These are phyloP conservation scores for Entomortierella chlamydospora DNA, from an alignment of 192 early-diverging fungal species.

Conservation along the genomic window DNA sequence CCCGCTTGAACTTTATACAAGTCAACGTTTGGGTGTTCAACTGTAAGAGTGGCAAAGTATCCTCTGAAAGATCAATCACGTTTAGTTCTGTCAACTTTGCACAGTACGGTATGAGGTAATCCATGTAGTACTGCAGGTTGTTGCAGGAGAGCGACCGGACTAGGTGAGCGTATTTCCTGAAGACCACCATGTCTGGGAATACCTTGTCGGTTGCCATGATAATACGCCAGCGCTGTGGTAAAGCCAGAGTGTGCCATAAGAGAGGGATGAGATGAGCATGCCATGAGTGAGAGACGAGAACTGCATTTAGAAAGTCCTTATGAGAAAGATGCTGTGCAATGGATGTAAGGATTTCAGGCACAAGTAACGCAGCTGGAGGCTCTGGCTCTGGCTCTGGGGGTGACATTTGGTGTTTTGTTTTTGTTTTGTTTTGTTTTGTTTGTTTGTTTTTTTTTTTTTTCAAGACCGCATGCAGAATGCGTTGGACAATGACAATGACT, in stretches of 20 bases:
- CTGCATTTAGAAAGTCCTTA: neutral
- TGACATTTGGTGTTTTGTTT: neutral
- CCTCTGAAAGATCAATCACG: conserved; percentile 5
- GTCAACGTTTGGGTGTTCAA: conserved; percentile 15
- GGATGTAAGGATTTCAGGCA: neutral
- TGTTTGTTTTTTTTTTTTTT: no score
- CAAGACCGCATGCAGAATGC: no score
- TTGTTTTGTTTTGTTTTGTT: no score
- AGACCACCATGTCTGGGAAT: conserved; percentile 8
- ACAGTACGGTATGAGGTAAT: conserved; percentile 17
- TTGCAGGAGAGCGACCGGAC: conserved; percentile 24
- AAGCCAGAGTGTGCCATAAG: conserved; percentile 8
- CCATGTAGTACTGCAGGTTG: conserved; percentile 14
- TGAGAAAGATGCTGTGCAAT: neutral
- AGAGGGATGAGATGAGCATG: neutral
- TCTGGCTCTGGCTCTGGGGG: neutral
- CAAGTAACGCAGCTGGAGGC: neutral
- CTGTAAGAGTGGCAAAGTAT: conserved; percentile 7
- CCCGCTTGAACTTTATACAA: conserved; percentile 1
- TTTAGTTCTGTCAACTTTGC: conserved; percentile 14
- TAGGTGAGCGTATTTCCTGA: conserved; percentile 10
- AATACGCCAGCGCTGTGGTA: conserved; percentile 19
- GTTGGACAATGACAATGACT: no score
- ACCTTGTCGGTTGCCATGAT: neutral
- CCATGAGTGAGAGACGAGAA: neutral